These are phyloP conservation scores for Dictyostelium gargantuum DNA, from an alignment of 208 protist species.

Conservation along the genomic window DNA sequence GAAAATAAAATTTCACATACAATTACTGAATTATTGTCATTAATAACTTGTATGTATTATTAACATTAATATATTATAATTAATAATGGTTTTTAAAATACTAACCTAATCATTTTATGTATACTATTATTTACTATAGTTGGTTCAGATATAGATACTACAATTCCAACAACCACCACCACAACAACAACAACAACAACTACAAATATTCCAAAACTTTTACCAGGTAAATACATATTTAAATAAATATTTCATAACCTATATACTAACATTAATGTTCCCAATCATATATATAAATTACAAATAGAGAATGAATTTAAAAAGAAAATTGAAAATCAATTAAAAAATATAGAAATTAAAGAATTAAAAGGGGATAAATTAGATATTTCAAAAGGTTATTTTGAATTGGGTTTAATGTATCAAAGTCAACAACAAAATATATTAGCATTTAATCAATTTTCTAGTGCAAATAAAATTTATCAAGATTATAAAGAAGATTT, in stretches of 20 bases:
- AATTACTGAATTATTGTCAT: conserved; percentile 29
- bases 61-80: not conserved
- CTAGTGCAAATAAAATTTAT: conserved; percentile 21
- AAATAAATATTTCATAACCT: not conserved
- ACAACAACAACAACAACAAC: not conserved
- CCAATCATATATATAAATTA: not conserved
- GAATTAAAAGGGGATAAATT: conserved; percentile 31
- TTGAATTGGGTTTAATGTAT: conserved; percentile 33
- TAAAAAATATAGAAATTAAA: conserved; percentile 13
- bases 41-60: conserved; percentile 30
- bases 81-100: not conserved
- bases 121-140: not conserved
- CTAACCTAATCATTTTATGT: not conserved
- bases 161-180: not conserved
- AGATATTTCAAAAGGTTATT: conserved; percentile 41
- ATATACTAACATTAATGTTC: not conserved
- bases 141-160: not conserved
- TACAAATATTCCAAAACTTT: conserved; percentile 2
- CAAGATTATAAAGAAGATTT: conserved; percentile 59
- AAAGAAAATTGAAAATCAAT: conserved; percentile 37
- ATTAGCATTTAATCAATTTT: conserved; percentile 22
- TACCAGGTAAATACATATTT: conserved; percentile 29
- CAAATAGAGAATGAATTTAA: conserved; percentile 38
- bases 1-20: conserved; percentile 18
- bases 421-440: conserved; percentile 25